Conservation (phyloP, 371 early-diverging fungal genomes). For the Batkoa obscura region DNA sequence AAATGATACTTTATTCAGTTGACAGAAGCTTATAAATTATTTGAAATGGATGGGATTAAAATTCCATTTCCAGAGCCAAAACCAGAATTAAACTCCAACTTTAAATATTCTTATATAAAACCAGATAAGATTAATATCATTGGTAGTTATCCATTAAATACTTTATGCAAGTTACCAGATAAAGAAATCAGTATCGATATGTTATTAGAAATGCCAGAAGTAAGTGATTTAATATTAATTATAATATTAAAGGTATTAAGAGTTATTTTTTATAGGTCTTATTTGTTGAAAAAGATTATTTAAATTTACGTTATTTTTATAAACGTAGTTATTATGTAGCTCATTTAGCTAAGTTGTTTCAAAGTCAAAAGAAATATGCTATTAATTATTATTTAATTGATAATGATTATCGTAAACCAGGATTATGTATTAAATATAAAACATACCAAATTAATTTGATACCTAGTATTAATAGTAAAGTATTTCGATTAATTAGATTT, state of each 20-base stretch:
- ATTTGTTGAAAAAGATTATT: conserved; percentile 79
- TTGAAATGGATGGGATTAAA: background rate
- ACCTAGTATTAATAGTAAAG: too few relatives aligned
- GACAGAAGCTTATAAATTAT: too few relatives aligned
- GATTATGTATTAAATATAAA: too few relatives aligned
- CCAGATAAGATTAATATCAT: conserved; percentile 63
- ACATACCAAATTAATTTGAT: too few relatives aligned
- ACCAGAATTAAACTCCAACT: conserved; percentile 42
- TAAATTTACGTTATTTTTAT: conserved; percentile 86
- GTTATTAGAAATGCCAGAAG: conserved; percentile 75
- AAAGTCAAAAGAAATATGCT: background rate
- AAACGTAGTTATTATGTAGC: conserved; percentile 87
- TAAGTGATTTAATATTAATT: too few relatives aligned
- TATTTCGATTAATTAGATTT: too few relatives aligned
- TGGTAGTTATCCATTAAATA: conserved; percentile 75
- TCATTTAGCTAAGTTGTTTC: conserved; percentile 28
- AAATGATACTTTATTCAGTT: too few relatives aligned
- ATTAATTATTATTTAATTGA: too few relatives aligned
- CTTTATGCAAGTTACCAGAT: conserved; percentile 26
- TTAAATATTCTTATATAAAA: conserved; percentile 52
- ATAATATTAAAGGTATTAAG: too few relatives aligned
- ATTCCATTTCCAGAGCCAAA: conserved; percentile 59
- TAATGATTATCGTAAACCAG: too few relatives aligned
- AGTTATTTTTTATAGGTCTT: conserved; percentile 15
- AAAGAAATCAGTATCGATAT: conserved; percentile 64